Conservation (phyloP, 1,139 yeast genomes). For the Geotrichum reessii region DNA sequence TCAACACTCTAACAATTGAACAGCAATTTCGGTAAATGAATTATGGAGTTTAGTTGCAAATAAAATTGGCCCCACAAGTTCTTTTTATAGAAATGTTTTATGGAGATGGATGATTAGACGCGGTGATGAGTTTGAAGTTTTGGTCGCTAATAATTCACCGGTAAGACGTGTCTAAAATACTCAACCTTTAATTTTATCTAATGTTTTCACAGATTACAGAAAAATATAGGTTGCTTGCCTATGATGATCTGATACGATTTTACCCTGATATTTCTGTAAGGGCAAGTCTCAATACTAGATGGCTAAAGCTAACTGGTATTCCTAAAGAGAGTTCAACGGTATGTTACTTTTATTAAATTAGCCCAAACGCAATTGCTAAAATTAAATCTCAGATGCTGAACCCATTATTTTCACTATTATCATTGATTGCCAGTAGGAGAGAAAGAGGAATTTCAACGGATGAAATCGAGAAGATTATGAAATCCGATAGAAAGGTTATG, state of each 20-base stretch:
- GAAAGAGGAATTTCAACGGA: slow-evolving; percentile 8
- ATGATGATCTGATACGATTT: neutral
- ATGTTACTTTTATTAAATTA: neutral
- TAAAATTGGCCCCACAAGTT: neutral
- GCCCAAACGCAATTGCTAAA: neutral
- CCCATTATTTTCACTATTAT: neutral
- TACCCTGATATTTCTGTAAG: neutral
- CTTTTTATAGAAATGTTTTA: slow-evolving; percentile 1
- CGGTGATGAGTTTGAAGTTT: slow-evolving; percentile 6
- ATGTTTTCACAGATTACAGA: neutral
- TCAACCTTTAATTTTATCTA: neutral
- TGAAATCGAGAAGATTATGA: neutral
- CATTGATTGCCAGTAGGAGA: slow-evolving; percentile 3
- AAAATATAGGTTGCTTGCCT: neutral
- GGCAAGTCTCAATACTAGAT: neutral
- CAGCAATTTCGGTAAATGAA: slow-evolving; percentile 1
- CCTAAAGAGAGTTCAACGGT: neutral
- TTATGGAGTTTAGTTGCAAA: slow-evolving; percentile 9
- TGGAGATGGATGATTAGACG: slow-evolving; percentile 11
- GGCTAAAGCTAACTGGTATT: slow-evolving; percentile 2
- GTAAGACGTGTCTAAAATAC: neutral
- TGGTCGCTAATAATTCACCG: neutral
- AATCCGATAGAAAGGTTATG: neutral
- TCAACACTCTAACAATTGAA: neutral
- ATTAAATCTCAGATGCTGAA: neutral